Percentiles rank a stretch among this genome's conserved stretches.
phyloP scores from a whole-genome alignment of 106 monocot genomes.

The Dioscorea zingiberensis region DNA sequence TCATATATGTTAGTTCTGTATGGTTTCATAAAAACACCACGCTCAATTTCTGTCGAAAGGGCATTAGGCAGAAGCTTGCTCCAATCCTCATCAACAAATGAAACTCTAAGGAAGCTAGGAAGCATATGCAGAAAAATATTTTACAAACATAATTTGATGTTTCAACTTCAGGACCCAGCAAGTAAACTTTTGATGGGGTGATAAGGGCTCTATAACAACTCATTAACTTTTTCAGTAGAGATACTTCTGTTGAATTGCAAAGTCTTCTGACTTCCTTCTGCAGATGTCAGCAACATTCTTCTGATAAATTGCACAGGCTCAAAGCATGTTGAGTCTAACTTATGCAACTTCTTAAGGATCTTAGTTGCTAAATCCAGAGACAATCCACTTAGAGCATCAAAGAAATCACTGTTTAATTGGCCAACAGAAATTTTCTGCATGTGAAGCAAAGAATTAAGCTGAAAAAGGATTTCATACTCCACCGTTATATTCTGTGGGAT shows the following conservation, averaged over 20 bases:
- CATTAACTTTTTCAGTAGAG: conserved; percentile 46
- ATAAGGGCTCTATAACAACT: conserved; percentile 66
- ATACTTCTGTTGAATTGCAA: conserved; percentile 3
- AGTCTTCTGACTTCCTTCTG: conserved; percentile 8
- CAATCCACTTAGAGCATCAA: conserved; percentile 43
- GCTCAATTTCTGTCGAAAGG: conserved; percentile 50
- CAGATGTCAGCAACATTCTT: conserved; percentile 19
- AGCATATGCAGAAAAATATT: conserved; percentile 58
- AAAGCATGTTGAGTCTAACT: conserved; percentile 57
- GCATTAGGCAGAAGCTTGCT: conserved; percentile 64
- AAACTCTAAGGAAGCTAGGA: conserved; percentile 85
- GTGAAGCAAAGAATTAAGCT: conserved; percentile 88
- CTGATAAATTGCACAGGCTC: conserved; percentile 65
- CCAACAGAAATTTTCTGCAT: conserved; percentile 58
- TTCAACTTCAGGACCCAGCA: conserved; percentile 82
- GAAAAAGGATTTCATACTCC: conserved; percentile 72
- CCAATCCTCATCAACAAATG: conserved; percentile 98
- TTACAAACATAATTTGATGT: conserved; percentile 72
- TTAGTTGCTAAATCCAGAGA: conserved; percentile 28
- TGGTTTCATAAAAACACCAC: conserved; percentile 45
- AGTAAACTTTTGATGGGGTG: conserved; percentile 85
- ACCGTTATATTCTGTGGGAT: conserved; percentile 23
- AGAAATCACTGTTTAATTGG: conserved; percentile 43
- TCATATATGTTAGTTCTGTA: conserved; percentile 54
- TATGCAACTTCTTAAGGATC: conserved; percentile 60